phyloP scores from a whole-genome alignment of 2,329 filamentous ascomycete species.

The Aspergillus sojae region DNA sequence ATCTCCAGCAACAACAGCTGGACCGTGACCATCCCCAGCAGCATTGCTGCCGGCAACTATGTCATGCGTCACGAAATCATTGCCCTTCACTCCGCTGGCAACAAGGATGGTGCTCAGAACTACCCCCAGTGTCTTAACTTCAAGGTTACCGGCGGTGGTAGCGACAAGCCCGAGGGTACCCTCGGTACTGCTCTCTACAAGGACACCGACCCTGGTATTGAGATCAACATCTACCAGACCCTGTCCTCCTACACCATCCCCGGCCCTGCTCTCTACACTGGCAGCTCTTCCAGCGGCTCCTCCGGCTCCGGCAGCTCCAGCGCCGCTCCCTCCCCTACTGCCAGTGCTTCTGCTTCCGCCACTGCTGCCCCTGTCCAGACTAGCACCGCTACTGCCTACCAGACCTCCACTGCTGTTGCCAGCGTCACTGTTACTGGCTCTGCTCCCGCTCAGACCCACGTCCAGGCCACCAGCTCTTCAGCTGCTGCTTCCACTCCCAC shows the following conservation, averaged over 20 bases:
- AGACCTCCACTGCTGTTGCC: slow-evolving; percentile 26
- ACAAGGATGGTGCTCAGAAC: slow-evolving; percentile 54
- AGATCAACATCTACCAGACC: slow-evolving; percentile 61
- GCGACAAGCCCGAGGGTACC: slow-evolving; percentile 50
- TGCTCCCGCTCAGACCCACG: slow-evolving; percentile 26
- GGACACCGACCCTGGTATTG: slow-evolving; percentile 59
- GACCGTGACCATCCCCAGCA: slow-evolving; percentile 51
- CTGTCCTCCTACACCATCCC: slow-evolving; percentile 54
- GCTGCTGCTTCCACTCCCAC: slow-evolving; percentile 8
- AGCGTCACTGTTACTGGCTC: slow-evolving; percentile 27
- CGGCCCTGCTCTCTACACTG: slow-evolving; percentile 47
- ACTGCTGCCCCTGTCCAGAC: slow-evolving; percentile 22
- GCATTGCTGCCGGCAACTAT: slow-evolving; percentile 55
- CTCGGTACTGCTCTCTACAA: slow-evolving; percentile 60
- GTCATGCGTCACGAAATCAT: slow-evolving; percentile 60
- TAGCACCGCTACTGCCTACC: slow-evolving; percentile 25
- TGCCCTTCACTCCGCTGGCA: slow-evolving; percentile 52
- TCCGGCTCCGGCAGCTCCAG: slow-evolving; percentile 17
- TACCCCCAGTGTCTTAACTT: slow-evolving; percentile 64
- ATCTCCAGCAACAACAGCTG: slow-evolving; percentile 56
- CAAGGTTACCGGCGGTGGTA: slow-evolving; percentile 59
- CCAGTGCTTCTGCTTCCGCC: slow-evolving; percentile 16
- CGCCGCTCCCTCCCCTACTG: slow-evolving; percentile 17
- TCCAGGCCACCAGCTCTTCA: slow-evolving; percentile 18
- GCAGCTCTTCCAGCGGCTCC: slow-evolving; percentile 25